Base-by-base conservation (phyloP, 2,329 filamentous ascomycete genomes). In the Hypoxylon sp. region DNA sequence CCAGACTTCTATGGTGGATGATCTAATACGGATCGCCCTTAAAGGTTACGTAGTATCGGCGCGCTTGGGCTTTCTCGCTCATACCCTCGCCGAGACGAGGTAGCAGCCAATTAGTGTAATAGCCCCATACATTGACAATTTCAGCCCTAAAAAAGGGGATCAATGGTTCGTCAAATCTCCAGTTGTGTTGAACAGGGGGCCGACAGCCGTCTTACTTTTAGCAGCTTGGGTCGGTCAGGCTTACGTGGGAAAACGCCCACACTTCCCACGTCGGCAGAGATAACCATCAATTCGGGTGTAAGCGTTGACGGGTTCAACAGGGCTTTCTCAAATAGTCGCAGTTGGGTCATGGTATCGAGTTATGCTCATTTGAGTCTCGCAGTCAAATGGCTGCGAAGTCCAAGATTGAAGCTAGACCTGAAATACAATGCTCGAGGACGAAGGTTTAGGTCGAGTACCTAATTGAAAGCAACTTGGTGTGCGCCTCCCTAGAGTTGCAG, bases 81-180 rank as follows among this genome's bases (percentile, higher is more conserved):
- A 22, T 49, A 20, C 18, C 16, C 24, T 36, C 18, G 32, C 30
- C 44, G 6, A 20, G 55, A 28, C 32, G 30, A 22, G 16, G 48
- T 56, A 32, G 33, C 33, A 45, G 20, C 30, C 20, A 50, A 24
- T 26, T 55, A 51, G 45, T 32, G 12, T 16, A 16, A 52, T 26
- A 16, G n/a, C 30, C 22, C 22, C n/a, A 42, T 14, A 3, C 28
- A 16, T 44, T 44, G 14, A 22, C 9, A 24, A 38, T 26, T 32
- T 67, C 61, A 64, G 61, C 61, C 64, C 45, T 67, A 64, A 64
- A 67, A 45, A n/a, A 45, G 61, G 64, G 48, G 51, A 46, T 18
- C 32, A 16, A 33, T 51, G 12, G 40, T 48, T 52, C 60, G 36
- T 51, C 33, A 33, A 57, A 45, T 51, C 38, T 16, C 26, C 53